Percentiles rank a stretch among this genome's conserved stretches.
These are phyloP conservation scores for Erodium trifolium DNA, from an alignment of 441 rosid species.

Conservation along the genomic window DNA sequence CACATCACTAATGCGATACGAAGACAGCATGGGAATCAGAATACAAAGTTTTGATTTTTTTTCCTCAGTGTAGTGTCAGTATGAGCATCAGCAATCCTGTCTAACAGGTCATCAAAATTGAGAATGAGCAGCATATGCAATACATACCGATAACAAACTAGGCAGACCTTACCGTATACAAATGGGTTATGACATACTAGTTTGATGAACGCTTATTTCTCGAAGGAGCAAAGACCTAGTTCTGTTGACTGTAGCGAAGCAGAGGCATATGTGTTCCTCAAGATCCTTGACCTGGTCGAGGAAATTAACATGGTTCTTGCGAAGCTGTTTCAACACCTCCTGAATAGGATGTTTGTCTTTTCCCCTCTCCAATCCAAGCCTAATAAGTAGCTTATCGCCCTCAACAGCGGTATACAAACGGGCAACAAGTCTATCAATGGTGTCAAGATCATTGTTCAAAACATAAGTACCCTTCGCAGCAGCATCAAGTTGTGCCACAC, in stretches of 20 bases:
- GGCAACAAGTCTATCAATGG: conserved; percentile 50
- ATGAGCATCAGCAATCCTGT: neutral
- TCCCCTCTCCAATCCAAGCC: conserved; percentile 50
- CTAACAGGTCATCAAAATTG: neutral
- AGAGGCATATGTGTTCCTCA: conserved; percentile 53
- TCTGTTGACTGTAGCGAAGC: conserved; percentile 50
- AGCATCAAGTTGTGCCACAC: conserved; percentile 52
- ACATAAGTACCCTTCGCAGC: conserved; percentile 53
- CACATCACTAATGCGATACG: neutral
- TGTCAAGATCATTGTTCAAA: conserved; percentile 48
- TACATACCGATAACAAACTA: neutral
- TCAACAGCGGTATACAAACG: conserved; percentile 42
- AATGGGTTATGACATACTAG: conserved; percentile 23
- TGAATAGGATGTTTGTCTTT: conserved; percentile 36
- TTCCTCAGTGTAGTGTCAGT: neutral
- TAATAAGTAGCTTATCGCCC: conserved; percentile 42
- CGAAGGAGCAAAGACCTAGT: conserved; percentile 47
- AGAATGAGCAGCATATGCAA: neutral
- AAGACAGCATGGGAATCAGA: neutral
- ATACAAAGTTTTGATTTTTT: neutral
- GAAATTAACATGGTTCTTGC: conserved; percentile 36
- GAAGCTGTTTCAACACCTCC: conserved; percentile 46
- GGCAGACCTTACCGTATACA: neutral
- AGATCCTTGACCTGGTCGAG: conserved; percentile 48
- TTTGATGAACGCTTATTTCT: conserved; percentile 38